Evolutionary conservation across 108 stramenopile species (phyloP).

Genomic region (Nitzschia palea): DNA sequence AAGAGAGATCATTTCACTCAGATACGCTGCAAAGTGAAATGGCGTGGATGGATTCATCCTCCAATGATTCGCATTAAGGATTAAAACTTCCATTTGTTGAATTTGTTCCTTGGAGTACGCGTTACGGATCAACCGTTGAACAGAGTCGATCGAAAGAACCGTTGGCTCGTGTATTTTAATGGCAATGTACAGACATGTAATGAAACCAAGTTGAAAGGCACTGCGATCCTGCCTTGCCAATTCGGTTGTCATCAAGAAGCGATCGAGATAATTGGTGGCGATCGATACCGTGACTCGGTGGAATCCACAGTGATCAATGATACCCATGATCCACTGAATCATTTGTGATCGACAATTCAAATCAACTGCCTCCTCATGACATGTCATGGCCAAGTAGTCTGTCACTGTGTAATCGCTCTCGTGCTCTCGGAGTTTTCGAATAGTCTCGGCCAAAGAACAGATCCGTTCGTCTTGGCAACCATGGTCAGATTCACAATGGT

Average conservation of each 20-base stretch:
- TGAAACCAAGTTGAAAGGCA: slow-evolving; percentile 59
- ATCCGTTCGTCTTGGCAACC: not conserved
- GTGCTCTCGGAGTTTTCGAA: not conserved
- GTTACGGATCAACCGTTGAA: slow-evolving; percentile 6
- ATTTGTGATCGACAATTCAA: slow-evolving; percentile 57
- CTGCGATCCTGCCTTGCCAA: slow-evolving; percentile 34
- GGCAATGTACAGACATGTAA: slow-evolving; percentile 61
- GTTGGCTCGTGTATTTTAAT: slow-evolving; percentile 54
- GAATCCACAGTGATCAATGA: slow-evolving; percentile 52
- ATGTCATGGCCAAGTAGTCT: slow-evolving; percentile 2
- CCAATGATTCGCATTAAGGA: slow-evolving; percentile 22
- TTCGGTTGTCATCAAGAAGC: slow-evolving; percentile 37
- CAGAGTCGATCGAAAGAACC: not conserved
- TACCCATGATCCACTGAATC: slow-evolving; percentile 57
- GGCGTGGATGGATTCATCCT: slow-evolving; percentile 18
- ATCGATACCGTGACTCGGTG: slow-evolving; percentile 56
- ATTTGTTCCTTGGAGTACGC: slow-evolving; percentile 13
- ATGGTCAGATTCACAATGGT: not conserved
- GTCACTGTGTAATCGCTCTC: slow-evolving; percentile 1
- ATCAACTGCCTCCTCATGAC: slow-evolving; percentile 27
- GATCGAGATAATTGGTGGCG: slow-evolving; percentile 58
- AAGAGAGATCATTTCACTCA: not conserved
- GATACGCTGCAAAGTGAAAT: slow-evolving; percentile 1
- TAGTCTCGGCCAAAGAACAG: not conserved
- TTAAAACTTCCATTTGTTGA: slow-evolving; percentile 13